Base-by-base conservation (phyloP, 768 basidiomycete genomes). In the Mycena albidolilacea region DNA sequence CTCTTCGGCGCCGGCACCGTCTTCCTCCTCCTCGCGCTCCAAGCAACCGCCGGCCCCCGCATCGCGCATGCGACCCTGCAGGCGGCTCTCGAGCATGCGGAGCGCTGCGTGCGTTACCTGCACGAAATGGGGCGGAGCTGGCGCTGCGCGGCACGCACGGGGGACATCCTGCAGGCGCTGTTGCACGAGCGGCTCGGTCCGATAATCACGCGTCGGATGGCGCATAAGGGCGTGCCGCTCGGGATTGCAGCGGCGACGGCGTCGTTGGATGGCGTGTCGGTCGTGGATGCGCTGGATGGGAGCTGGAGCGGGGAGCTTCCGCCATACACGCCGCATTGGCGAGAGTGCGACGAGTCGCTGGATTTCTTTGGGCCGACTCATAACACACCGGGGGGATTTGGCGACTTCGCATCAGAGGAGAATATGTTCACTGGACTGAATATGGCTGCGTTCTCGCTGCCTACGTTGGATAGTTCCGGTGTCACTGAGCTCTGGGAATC, bases 1-100 rank as follows among this genome's bases (percentile, higher is more conserved):
- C 70, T 79, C 12, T 86, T 85, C 78, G 79, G 80, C 52, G 84
- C 84, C 3, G 85, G 84, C 12, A 85, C 85, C 12, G 79, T 83
- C 63, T 84, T 81, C 63, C 77, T 85, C 41, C 78, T 85, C 63
- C 77, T 80, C 55, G 81, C 83, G 55, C 78, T 84, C 64, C 81
- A 82, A 66, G 81, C 82, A 17, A 74, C 72, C 14, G 58, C 70
- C 17, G 68, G 70, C 60, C 43, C 50, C 12, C 67, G 69, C 58
- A 63, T 71, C 54, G 70, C 76, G 44, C 73, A 74, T 57, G 54
- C 35, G 10, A 41, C 66, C 35, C 70, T 76, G 19, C 15, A 60
- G 41, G 71, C 72, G 15, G 65, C 75, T 9, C 66, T 75, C 48
- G 54, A 44, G 35, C 59, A 75, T 59, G 58, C 44, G 41, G 71